Conservation (phyloP, 352 stramenopile species). For the Globisporangium nunn region DNA sequence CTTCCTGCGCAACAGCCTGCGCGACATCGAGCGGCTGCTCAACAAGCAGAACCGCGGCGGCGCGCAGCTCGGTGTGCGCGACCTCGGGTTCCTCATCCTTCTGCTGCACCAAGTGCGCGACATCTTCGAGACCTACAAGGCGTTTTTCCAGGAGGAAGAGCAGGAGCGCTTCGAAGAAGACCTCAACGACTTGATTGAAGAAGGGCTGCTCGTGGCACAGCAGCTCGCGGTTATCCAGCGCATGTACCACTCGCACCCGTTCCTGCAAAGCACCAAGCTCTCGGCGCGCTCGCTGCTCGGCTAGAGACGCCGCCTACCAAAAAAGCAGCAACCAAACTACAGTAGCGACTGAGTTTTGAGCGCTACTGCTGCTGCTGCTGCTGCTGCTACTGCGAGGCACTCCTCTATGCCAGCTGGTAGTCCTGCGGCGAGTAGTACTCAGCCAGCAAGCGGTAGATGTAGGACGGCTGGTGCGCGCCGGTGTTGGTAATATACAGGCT, state of each 20-base stretch:
- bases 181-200: slow-evolving; percentile 70
- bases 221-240: slow-evolving; percentile 82
- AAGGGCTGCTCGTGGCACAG: slow-evolving; percentile 68
- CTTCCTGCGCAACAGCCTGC: slow-evolving; percentile 72
- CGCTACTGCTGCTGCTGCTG: too few species aligned
- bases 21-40: slow-evolving; percentile 76
- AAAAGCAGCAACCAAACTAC: too few species aligned
- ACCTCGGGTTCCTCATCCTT: slow-evolving; percentile 69
- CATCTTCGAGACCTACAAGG: slow-evolving; percentile 63
- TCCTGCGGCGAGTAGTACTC: slow-evolving; percentile 98
- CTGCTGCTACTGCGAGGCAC: too few species aligned
- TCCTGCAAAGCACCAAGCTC: slow-evolving; percentile 55
- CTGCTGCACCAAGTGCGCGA: slow-evolving; percentile 71
- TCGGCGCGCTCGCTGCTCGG: slow-evolving; percentile 37
- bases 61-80: slow-evolving; percentile 44
- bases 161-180: slow-evolving; percentile 82
- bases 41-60: slow-evolving; percentile 71
- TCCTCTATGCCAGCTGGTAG: slow-evolving; percentile 74
- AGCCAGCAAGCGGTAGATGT: slow-evolving; percentile 97
- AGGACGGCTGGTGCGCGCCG: slow-evolving; percentile 96
- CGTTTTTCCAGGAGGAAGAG: slow-evolving; percentile 70
- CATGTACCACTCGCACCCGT: slow-evolving; percentile 83
- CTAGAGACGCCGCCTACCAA: not conserved
- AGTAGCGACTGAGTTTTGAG: too few species aligned
- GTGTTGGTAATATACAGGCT: slow-evolving; percentile 98